Evolutionary conservation across 306 rosid genomes (phyloP).

Genomic region (Quillaja saponaria): DNA sequence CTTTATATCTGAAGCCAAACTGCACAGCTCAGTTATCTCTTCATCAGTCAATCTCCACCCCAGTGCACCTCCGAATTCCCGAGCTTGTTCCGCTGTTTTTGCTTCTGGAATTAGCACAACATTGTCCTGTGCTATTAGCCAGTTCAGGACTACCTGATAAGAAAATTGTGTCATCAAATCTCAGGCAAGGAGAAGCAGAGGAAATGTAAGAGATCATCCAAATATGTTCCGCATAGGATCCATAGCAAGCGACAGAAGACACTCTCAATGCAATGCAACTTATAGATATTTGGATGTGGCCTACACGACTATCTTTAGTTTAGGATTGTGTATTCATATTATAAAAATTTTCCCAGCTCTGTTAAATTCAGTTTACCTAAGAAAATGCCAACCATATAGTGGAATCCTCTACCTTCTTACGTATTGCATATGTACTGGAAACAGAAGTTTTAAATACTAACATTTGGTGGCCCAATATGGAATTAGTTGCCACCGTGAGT

Average conservation of each 20-base stretch:
- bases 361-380: not conserved
- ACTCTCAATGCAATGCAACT: not conserved
- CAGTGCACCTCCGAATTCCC: slow-evolving; percentile 75
- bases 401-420: not conserved
- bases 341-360: not conserved
- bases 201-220: not conserved
- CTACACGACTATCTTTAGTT: not conserved
- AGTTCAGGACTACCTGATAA: slow-evolving; percentile 71
- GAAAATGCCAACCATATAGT: no score
- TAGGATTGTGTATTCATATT: not conserved
- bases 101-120: slow-evolving; percentile 97
- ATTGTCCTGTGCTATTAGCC: slow-evolving; percentile 82
- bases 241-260: not conserved
- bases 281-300: not conserved
- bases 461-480: not conserved
- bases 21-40: slow-evolving; percentile 65
- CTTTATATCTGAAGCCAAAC: slow-evolving; percentile 63
- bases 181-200: not conserved
- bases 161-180: slow-evolving; percentile 12
- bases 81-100: slow-evolving; percentile 79
- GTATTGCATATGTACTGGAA: not conserved
- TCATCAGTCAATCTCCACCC: slow-evolving; percentile 76
- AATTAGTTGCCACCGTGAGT: not conserved
- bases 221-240: not conserved
- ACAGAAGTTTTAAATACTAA: not conserved